Percentiles rank a stretch among this genome's conserved stretches.
Conservation (phyloP, 2,329 filamentous ascomycete species). For the Neocucurbitaria cava region DNA sequence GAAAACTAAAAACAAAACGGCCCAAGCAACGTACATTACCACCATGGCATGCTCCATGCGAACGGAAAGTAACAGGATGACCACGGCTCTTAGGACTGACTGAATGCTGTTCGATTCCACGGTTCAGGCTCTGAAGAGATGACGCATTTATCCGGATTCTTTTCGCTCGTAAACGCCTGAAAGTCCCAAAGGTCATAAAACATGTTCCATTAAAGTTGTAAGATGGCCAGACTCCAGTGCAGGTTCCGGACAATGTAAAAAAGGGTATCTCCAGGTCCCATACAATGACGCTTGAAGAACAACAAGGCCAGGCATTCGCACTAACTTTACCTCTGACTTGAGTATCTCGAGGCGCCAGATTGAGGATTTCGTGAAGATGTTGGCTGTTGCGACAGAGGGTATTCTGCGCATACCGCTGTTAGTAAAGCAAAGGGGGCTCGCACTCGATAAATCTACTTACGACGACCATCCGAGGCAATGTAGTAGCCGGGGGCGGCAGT, state of each 20-base stretch:
- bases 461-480: conserved; percentile 47
- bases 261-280: conserved; percentile 47
- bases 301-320: conserved; percentile 32
- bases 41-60: conserved; percentile 13
- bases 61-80: conserved; percentile 19
- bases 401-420: conserved; percentile 35
- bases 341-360: conserved; percentile 29
- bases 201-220: conserved; percentile 35
- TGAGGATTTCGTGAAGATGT: conserved; percentile 32
- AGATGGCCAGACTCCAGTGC: conserved; percentile 39
- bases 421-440: conserved; percentile 13
- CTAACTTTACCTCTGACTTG: conserved; percentile 34
- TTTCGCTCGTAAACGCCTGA: conserved; percentile 34
- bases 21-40: conserved; percentile 25
- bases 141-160: conserved; percentile 34
- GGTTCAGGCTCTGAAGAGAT: conserved; percentile 24
- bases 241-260: conserved; percentile 37
- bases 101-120: conserved; percentile 19
- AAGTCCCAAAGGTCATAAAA: conserved; percentile 32
- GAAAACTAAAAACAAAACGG: conserved; percentile 14
- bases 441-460: conserved; percentile 37
- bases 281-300: conserved; percentile 40
- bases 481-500: conserved; percentile 45
- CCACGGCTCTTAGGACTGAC: conserved; percentile 19
- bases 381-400: conserved; percentile 39